Evolutionary conservation across 345 rosid species (phyloP), one percentile per base, ranked within the genome.

Genomic region (Citrus hindsii): DNA sequence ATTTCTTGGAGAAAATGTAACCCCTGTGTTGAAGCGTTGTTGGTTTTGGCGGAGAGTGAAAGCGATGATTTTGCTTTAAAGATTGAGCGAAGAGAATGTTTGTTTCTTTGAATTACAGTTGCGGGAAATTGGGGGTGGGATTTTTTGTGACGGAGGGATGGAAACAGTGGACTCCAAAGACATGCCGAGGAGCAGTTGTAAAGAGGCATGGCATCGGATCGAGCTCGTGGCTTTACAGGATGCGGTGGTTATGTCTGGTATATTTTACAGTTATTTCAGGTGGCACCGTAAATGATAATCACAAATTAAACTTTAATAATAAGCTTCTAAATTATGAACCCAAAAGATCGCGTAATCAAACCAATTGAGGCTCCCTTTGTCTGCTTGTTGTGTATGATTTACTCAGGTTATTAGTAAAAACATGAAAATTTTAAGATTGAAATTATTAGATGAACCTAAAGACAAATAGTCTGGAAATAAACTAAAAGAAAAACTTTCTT

Each of bases 1-100:
- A 91, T 60, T 32, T 86, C 85, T 69, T 81, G 68, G 22, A 85
- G 79, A 28, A 80, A 76, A 51, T 59, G 74, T 83, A 79, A 73
- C 53, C 77, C 71, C 30, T 42, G 71, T 62, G 76, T 19, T 22
- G 77, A 60, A 4, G 56, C 4, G 65, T 48, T 37, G 71, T 12
- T 35, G 77, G 53, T 58, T 18, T 48, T 24, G 9, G 62, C 37
- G 48, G 75, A 27, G 74, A 62, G 35, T n/a, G 73, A 61, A 48
- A 73, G 60, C 10, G 70, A 68, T 37, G 76, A 30, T 32, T 12
- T 78, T 48, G 18, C 63, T 4, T 78, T 25, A 30, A 33, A 53
- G 37, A 28, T 46, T 16, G 19, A 38, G 30, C 46, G 64, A 33
- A 63, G 69, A 28, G 21, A 13, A 42, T 40, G 40, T 18, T 46